These are phyloP conservation scores for Trametes sanguinea DNA, from an alignment of 768 basidiomycete genomes.

Conservation along the genomic window DNA sequence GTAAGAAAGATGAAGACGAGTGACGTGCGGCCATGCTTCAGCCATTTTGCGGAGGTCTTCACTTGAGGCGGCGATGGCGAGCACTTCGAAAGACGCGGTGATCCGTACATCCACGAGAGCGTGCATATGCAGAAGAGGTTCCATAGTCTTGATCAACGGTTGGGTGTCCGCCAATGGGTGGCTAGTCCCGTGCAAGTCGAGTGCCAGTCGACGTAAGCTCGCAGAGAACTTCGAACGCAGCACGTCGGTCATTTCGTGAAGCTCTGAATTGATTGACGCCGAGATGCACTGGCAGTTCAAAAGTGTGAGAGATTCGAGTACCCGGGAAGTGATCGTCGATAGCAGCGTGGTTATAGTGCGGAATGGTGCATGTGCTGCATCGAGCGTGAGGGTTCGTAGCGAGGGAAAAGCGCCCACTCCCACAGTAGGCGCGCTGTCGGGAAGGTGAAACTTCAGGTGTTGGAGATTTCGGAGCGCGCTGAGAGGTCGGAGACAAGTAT, in stretches of 20 bases:
- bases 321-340: conserved; percentile 3
- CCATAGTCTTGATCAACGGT: conserved; percentile 1
- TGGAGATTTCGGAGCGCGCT: neutral
- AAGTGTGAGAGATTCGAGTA: neutral
- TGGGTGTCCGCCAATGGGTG: neutral
- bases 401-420: neutral
- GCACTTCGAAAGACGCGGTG: neutral
- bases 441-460: conserved; percentile 8
- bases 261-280: neutral
- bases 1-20: conserved; percentile 10
- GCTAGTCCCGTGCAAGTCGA: conserved; percentile 2
- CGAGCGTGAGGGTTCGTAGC: conserved; percentile 11
- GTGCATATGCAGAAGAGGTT: conserved; percentile 14
- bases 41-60: conserved; percentile 11
- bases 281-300: conserved; percentile 12
- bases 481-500: neutral
- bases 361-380: conserved; percentile 10
- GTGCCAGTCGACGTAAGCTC: neutral
- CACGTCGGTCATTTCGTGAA: conserved; percentile 7
- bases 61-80: conserved; percentile 4
- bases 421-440: neutral
- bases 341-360: conserved; percentile 3
- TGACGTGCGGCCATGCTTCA: conserved; percentile 13
- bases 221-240: conserved; percentile 5
- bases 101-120: conserved; percentile 4